Evolutionary conservation across 1,139 yeast genomes (phyloP), one percentile per base, ranked within the genome.

Genomic region (Lodderomyces orthopsilosis): DNA sequence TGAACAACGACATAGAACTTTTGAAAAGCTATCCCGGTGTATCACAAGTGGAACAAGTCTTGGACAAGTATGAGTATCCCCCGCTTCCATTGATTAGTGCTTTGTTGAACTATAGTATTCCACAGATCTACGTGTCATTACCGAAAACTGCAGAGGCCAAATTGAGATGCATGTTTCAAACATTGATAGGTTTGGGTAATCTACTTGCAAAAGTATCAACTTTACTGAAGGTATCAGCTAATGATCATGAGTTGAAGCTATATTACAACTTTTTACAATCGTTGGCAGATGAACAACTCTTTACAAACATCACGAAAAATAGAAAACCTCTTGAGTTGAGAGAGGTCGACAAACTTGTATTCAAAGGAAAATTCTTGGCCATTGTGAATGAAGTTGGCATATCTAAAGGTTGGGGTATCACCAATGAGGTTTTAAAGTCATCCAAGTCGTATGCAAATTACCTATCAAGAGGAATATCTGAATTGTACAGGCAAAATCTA

Each of bases 331-430:
- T 44, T 6, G 62, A 63, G 38, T 37, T 51, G 6, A 63, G 58
- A 41, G 77, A 71, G 44, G 48, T 70, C 10, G 74, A 70, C 42
- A 68, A 66, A 43, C 51, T 71, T 7, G 14, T 73, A 5, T 71
- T 65, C 49, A 66, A 59, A 41, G 77, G 77, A 0, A 58, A 53
- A 40, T 44, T 54, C 4, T 63, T 61, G 39, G 44, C 67, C 0
- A 42, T 58, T 4, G 52, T 60, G 7, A 61, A 59, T 36, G 74
- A 70, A 46, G 50, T 50, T 0, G 43, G 39, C 18, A 24, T 45
- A 23, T 43, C 41, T 38, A 37, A 35, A 30, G 35, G 45, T 4
- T 30, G 54, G 6, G 50, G 52, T 4, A 22, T 51, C 12, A 41
- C 48, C 3, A 53, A 46, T 24, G 36, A 41, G 6, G 42, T 50